Base-by-base conservation (phyloP, 495 filamentous ascomycete species). In the Lichina pygmaea region DNA sequence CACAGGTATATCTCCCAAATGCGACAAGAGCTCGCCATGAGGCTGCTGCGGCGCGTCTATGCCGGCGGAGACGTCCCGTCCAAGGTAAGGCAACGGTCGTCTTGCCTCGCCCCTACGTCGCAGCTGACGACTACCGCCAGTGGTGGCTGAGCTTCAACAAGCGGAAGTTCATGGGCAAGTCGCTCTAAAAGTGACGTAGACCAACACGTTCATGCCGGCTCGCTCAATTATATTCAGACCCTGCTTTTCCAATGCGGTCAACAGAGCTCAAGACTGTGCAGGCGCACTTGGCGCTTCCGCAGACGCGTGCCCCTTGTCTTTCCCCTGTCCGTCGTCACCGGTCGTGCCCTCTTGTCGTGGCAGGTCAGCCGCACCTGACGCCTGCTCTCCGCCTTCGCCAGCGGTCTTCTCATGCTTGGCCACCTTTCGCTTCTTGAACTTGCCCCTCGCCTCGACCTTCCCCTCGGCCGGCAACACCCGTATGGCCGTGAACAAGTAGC, bases 71-170 rank as follows among this genome's bases (percentile, higher is more conserved):
- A 70, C 8, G 70, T 65, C 60, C 86, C 89, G 54, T 91, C 82
- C 53, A 97, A 97, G 69, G 75, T 77, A 57, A 48, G 24, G 24
- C 24, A 24, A 4, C 24, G 24, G 24, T 24, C 24, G 24, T 24
- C 24, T 24, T 24, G 24, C 24, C 24, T 24, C 24, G 24, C 24
- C 24, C 24, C 24, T 24, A 24, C 24, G 24, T 24, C 24, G 24
- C 8, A 24, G 33, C 15, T 34, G 15, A 30, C 41, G 37, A 16
- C 11, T 46, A 41, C n/a, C 40, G 33, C 15, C 48, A 79, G 73
- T 95, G 86, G 79, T 97, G 89, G 89, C 65, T 97, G 52, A 94
- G 86, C 66, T 97, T 93, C 59, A 78, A 80, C 42, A 97, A 95
- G 72, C 75, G 89, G 59, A 92, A 92, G 69, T 97, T 97, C 60